phyloP scores from a whole-genome alignment of 2,329 filamentous ascomycete species.

The Ceratocystis colombiana region DNA sequence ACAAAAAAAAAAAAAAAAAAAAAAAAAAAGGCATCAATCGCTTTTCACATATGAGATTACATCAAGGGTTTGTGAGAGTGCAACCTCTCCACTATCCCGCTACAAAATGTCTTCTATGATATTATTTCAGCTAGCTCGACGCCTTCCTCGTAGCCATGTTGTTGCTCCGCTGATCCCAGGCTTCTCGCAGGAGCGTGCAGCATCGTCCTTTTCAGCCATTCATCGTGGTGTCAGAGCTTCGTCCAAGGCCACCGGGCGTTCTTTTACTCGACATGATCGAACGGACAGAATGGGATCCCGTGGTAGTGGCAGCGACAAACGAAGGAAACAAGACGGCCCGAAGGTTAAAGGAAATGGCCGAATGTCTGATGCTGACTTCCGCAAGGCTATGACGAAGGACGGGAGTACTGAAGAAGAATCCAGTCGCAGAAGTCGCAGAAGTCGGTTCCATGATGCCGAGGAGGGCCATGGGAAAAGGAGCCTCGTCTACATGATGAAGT shows the following conservation, averaged over 20 bases:
- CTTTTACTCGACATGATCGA: constrained; percentile 6
- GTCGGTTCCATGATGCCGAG: constrained; percentile 44
- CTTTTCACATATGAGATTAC: not conserved
- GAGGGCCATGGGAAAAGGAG: constrained; percentile 46
- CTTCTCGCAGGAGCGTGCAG: constrained; percentile 13
- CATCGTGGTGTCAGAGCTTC: constrained; percentile 45
- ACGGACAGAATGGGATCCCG: constrained; percentile 6
- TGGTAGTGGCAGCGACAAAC: not conserved
- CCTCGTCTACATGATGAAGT: constrained; percentile 45
- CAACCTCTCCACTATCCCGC: not conserved
- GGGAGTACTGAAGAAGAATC: constrained; percentile 28
- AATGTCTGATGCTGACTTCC: constrained; percentile 24
- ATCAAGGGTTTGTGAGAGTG: not conserved
- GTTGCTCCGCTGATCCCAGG: not conserved
- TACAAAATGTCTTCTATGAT: constrained; percentile 14
- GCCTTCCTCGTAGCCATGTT: not conserved
- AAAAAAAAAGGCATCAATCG: not conserved
- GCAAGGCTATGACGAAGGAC: constrained; percentile 32
- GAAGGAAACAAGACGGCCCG: not conserved
- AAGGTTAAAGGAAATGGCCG: not conserved
- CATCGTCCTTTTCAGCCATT: constrained; percentile 52
- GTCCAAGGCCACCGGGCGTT: constrained; percentile 7
- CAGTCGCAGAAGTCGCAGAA: constrained; percentile 38
- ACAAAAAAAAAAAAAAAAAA: no score
- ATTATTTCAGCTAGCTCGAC: constrained; percentile 5